These are phyloP conservation scores for Debaryomyces castellii DNA, from an alignment of 805 yeast genomes.

Conservation along the genomic window DNA sequence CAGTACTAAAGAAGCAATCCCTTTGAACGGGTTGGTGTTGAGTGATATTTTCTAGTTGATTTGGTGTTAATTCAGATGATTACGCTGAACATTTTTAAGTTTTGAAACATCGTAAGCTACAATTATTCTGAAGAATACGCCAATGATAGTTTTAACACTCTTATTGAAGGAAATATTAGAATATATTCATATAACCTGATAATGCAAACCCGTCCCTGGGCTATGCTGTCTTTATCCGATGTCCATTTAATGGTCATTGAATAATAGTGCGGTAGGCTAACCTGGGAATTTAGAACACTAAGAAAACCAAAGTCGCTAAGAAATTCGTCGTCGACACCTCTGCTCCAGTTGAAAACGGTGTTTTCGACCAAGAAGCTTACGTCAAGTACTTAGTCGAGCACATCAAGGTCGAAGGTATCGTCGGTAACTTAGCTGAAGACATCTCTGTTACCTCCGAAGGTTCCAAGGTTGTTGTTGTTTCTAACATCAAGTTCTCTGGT, in stretches of 20 bases:
- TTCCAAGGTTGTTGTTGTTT: slow-evolving; percentile 83
- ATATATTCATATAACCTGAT: slow-evolving; percentile 10
- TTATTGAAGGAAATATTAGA: slow-evolving; percentile 9
- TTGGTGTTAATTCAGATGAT: background rate
- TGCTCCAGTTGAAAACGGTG: slow-evolving; percentile 96
- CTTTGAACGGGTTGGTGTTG: slow-evolving; percentile 30
- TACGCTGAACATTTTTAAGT: background rate
- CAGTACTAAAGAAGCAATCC: slow-evolving; percentile 12
- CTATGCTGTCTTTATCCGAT: slow-evolving; percentile 44
- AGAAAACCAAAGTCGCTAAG: slow-evolving; percentile 68
- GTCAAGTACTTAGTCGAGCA: slow-evolving; percentile 97
- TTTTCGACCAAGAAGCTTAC: slow-evolving; percentile 96
- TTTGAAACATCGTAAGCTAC: background rate
- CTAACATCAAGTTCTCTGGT: slow-evolving; percentile 97
- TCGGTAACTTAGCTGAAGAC: slow-evolving; percentile 96
- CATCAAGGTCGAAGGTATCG: slow-evolving; percentile 96
- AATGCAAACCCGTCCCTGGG: slow-evolving; percentile 44
- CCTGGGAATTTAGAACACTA: slow-evolving; percentile 66
- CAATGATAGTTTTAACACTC: slow-evolving; percentile 1
- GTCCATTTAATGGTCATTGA: slow-evolving; percentile 17
- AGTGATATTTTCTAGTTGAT: slow-evolving; percentile 6
- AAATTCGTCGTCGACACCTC: slow-evolving; percentile 94
- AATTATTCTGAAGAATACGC: background rate
- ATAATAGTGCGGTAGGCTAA: slow-evolving; percentile 73
- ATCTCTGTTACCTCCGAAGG: slow-evolving; percentile 86